phyloP scores from a whole-genome alignment of 2,329 filamentous ascomycete genomes.

The Aspergillus sp. region DNA sequence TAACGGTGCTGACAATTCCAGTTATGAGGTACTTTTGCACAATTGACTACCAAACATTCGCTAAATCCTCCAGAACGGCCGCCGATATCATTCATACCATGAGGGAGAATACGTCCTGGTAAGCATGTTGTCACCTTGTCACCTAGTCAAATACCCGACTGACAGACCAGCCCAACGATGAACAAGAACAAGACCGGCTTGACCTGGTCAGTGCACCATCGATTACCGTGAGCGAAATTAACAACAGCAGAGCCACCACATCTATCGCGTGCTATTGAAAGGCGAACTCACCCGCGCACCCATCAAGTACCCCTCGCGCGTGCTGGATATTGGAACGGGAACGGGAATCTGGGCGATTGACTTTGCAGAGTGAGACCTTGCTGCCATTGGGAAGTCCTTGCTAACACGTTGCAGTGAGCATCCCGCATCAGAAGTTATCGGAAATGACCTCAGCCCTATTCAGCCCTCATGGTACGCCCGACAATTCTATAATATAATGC shows the following conservation, averaged over 20 bases:
- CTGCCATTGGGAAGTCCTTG: background rate
- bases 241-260: slow-evolving; percentile 31
- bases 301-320: slow-evolving; percentile 25
- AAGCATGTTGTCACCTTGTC: background rate
- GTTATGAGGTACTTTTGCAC: slow-evolving; percentile 30
- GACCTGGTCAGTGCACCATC: slow-evolving; percentile 26
- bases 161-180: slow-evolving; percentile 31
- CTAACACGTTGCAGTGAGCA: slow-evolving; percentile 19
- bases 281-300: slow-evolving; percentile 29
- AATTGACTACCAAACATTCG: too few relatives aligned
- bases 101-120: slow-evolving; percentile 33
- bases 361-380: slow-evolving; percentile 32
- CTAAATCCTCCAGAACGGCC: slow-evolving; percentile 26
- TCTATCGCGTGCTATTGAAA: slow-evolving; percentile 34
- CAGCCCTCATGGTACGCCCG: slow-evolving; percentile 30
- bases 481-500: background rate
- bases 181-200: slow-evolving; percentile 37
- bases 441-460: slow-evolving; percentile 34
- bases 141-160: background rate
- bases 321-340: slow-evolving; percentile 38
- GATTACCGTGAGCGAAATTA: background rate
- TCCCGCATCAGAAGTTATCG: slow-evolving; percentile 31
- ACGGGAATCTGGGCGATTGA: slow-evolving; percentile 41
- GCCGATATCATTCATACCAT: slow-evolving; percentile 33
- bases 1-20: slow-evolving; percentile 15